A percentile compares a stretch with the other conserved stretches of the same genome.
Evolutionary conservation across 1,284 basidiomycete genomes (phyloP).

Genomic region (Fomitopsis palustris): DNA sequence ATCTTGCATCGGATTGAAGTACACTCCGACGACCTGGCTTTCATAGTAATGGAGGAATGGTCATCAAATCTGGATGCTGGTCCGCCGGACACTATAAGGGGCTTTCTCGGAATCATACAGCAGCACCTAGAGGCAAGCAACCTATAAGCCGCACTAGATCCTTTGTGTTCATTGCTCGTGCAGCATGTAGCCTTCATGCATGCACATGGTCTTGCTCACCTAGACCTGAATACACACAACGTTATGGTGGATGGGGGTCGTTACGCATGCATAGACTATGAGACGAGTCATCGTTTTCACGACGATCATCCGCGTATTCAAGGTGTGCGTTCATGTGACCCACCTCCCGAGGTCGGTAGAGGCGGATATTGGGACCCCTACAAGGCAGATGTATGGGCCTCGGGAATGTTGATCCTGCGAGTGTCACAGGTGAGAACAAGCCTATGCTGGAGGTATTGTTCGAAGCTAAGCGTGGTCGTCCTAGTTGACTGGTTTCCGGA

Average conservation of each 20-base stretch:
- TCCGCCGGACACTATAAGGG: constrained; percentile 45
- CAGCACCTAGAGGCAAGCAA: constrained; percentile 59
- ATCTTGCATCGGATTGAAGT: constrained; percentile 60
- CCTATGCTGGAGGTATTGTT: neutral
- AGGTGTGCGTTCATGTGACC: constrained; percentile 52
- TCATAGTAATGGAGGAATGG: constrained; percentile 81
- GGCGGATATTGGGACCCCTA: constrained; percentile 53
- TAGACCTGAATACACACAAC: constrained; percentile 69
- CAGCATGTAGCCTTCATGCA: constrained; percentile 73
- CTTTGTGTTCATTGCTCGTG: constrained; percentile 2
- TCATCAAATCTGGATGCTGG: constrained; percentile 55
- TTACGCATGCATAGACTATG: constrained; percentile 73
- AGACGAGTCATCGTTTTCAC: constrained; percentile 55
- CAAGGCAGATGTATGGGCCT: constrained; percentile 69
- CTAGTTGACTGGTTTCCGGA: constrained; percentile 51
- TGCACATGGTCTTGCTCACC: constrained; percentile 56
- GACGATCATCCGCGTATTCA: constrained; percentile 36
- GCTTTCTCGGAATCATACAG: constrained; percentile 54
- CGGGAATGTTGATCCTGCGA: constrained; percentile 58
- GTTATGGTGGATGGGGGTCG: constrained; percentile 59
- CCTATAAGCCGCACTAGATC: neutral
- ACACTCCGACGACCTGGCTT: constrained; percentile 47
- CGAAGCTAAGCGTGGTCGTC: neutral
- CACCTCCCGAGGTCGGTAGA: constrained; percentile 65
- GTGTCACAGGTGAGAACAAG: constrained; percentile 52